Conservation (phyloP, 176 grass and related monocot species). For the Olyra latifolia region DNA sequence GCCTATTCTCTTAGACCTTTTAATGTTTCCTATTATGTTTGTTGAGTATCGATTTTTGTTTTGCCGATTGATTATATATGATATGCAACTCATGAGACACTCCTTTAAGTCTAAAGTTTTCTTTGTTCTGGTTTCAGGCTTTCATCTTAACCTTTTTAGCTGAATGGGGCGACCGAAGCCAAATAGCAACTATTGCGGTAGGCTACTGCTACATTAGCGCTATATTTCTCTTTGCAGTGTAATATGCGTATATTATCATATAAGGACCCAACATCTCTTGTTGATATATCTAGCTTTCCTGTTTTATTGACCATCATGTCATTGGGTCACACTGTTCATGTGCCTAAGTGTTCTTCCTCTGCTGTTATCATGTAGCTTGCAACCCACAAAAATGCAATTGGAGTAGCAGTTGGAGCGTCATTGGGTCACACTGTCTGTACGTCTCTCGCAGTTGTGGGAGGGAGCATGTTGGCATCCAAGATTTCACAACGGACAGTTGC, state of each 20-base stretch:
- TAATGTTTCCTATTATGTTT: neutral
- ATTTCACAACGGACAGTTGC: constrained; percentile 84
- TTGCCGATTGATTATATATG: neutral
- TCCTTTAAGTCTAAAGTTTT: constrained; percentile 15
- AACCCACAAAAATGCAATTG: constrained; percentile 86
- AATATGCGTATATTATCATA: neutral
- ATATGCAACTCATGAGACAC: neutral
- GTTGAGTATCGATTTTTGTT: neutral
- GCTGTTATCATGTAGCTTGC: constrained; percentile 49
- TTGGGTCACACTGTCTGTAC: constrained; percentile 80
- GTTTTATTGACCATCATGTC: neutral
- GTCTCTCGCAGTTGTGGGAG: constrained; percentile 77
- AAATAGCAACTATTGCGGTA: constrained; percentile 91
- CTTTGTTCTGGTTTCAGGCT: constrained; percentile 50
- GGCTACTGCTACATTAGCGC: neutral
- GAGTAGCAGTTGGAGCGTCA: constrained; percentile 75
- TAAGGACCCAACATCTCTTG: neutral
- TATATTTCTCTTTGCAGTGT: neutral
- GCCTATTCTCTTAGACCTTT: neutral
- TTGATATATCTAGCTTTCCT: neutral
- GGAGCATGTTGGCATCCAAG: constrained; percentile 85
- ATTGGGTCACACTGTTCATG: no score
- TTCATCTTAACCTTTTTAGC: constrained; percentile 93
- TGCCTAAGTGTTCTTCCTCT: neutral
- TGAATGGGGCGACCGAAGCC: constrained; percentile 89